These are phyloP conservation scores for Urochloa ruziziensis DNA, from an alignment of 176 grass and related monocot genomes.

Conservation along the genomic window DNA sequence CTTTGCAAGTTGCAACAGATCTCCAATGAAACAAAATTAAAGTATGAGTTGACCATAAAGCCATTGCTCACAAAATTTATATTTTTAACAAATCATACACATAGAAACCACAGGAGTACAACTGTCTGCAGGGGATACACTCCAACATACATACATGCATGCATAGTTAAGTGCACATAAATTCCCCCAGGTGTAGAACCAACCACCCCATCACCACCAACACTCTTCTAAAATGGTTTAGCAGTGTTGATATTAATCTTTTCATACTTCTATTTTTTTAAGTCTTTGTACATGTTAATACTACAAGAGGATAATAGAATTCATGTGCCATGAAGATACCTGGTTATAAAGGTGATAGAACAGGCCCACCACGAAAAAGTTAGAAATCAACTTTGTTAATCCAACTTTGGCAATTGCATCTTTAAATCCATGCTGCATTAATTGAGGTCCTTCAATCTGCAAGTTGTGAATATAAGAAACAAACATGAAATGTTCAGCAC, in stretches of 20 bases:
- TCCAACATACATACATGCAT: neutral
- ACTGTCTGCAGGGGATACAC: neutral
- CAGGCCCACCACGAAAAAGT: conserved; percentile 90
- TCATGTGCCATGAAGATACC: conserved; percentile 49
- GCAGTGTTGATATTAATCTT: neutral
- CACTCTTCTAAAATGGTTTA: neutral
- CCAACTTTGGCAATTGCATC: conserved; percentile 94
- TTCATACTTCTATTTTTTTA: neutral
- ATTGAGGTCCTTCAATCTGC: conserved; percentile 89
- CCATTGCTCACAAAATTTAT: neutral
- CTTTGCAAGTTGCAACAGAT: no score
- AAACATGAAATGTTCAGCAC: conserved; percentile 13
- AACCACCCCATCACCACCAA: neutral
- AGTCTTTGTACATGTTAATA: neutral
- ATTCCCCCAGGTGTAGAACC: neutral
- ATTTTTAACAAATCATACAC: neutral
- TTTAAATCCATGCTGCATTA: conserved; percentile 76
- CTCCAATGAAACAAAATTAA: neutral
- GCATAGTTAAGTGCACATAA: neutral
- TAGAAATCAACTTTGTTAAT: conserved; percentile 65
- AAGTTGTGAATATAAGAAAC: conserved; percentile 8
- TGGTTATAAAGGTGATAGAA: conserved; percentile 99
- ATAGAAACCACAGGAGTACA: neutral
- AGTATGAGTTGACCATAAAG: neutral
- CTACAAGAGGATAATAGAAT: neutral